A percentile compares a stretch with the other conserved stretches of the same genome.
These are phyloP conservation scores for Debaryomyces robertsiae DNA, from an alignment of 1,139 yeast genomes.

Conservation along the genomic window DNA sequence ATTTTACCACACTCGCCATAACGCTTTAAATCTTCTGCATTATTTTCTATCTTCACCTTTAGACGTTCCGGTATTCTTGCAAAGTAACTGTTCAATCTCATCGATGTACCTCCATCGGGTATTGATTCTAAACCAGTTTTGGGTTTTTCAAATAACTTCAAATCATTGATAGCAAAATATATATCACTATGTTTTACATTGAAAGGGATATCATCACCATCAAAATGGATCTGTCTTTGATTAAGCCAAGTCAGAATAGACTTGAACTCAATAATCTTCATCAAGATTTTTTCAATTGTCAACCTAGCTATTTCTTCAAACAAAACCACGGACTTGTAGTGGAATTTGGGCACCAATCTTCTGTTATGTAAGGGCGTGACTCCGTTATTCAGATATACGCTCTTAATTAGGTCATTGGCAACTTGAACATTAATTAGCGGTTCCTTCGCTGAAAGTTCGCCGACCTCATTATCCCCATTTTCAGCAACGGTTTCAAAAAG, in stretches of 20 bases:
- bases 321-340: slow-evolving; percentile 15
- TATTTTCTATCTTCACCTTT: slow-evolving; percentile 7
- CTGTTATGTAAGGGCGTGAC: slow-evolving; percentile 11
- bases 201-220: slow-evolving; percentile 5
- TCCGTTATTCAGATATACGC: slow-evolving; percentile 11
- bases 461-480: background rate
- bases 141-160: slow-evolving; percentile 11
- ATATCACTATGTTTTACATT: slow-evolving; percentile 6
- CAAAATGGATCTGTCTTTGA: slow-evolving; percentile 5
- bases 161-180: slow-evolving; percentile 2
- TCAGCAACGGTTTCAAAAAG: background rate
- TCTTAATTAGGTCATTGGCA: slow-evolving; percentile 11
- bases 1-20: background rate
- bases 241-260: slow-evolving; percentile 12
- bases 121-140: slow-evolving; percentile 4
- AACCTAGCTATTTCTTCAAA: slow-evolving; percentile 15
- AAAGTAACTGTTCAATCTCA: slow-evolving; percentile 8
- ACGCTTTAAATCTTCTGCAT: background rate
- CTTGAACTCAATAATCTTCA: slow-evolving; percentile 13
- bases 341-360: slow-evolving; percentile 14
- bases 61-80: slow-evolving; percentile 7
- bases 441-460: slow-evolving; percentile 2
- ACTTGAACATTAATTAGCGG: slow-evolving; percentile 10
- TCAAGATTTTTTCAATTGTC: slow-evolving; percentile 11
- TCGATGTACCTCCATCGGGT: slow-evolving; percentile 3